Base-by-base conservation (phyloP, 2,329 filamentous ascomycete genomes). In the Fusarium veterinarium region DNA sequence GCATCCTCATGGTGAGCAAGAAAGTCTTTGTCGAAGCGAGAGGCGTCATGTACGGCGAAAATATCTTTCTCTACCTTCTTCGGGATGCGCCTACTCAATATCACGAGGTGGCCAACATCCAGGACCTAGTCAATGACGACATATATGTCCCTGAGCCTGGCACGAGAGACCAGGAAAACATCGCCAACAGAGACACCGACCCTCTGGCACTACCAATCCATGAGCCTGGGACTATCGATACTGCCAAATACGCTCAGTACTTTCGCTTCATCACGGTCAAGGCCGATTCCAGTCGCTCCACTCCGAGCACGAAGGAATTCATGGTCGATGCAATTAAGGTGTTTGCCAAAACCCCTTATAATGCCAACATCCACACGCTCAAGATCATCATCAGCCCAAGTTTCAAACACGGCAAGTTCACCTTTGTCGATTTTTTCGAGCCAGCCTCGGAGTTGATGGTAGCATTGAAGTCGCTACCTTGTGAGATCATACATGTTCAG, bases 11-110 rank as follows among this genome's bases (percentile, higher is more conserved):
- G 6, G 79, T 77, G 5, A 84, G 82, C 76, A 73, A 69, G 6
- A 59, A 64, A 3, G 70, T 86, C 33, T 80, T 80, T 37, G 11
- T 51, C 1, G 84, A 87, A 74, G 83, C 82, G 4, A 69, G 80
- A 4, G 73, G 73, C 4, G 75, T 88, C 8, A 79, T 89, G 2
- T 89, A 86, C 63, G 83, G 84, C 6, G 79, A 83, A 33, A 89
- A 89, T 55, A 80, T 57, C 0, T 89, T 89, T 65, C 69, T 80
- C 4, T 88, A 89, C 67, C 77, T 80, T 12, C 76, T 88, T 17
- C 82, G 86, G 3, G 85, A 88, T 65, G 62, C 62, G 19, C 71
- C 64, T 19, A 65, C 49, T 23, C 55, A 13, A 14, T 45, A 53
- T 12, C 76, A 73, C 4, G n/a, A 60, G 38, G 63, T 69, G 45